Conservation (phyloP, 2,329 filamentous ascomycete genomes). For the Monosporascus cannonballus region DNA sequence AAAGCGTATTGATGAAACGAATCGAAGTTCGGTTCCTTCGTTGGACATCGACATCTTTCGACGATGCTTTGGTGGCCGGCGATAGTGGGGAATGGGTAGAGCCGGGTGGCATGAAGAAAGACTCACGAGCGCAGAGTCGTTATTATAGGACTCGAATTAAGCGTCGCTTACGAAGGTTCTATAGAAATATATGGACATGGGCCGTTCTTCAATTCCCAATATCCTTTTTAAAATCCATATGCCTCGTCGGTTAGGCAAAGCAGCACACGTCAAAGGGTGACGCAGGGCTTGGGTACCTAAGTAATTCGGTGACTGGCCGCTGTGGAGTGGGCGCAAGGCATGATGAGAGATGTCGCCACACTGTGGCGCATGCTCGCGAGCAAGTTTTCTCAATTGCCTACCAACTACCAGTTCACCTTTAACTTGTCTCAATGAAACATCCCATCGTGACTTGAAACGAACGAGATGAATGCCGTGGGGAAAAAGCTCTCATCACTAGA, state of each 20-base stretch:
- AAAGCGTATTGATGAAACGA: slow-evolving; percentile 27
- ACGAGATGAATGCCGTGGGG: too few relatives aligned
- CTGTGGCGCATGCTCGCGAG: too few relatives aligned
- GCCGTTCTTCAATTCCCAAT: neutral
- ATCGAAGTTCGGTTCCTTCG: slow-evolving; percentile 24
- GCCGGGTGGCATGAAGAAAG: slow-evolving; percentile 1
- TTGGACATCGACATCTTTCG: slow-evolving; percentile 21
- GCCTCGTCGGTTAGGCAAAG: neutral
- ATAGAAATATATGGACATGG: neutral
- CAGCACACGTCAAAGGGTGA: neutral
- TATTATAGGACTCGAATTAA: too few relatives aligned
- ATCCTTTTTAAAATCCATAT: neutral
- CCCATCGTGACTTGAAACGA: too few relatives aligned
- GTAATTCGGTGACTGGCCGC: neutral
- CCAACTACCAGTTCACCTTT: too few relatives aligned
- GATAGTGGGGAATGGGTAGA: neutral
- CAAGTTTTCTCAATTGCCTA: too few relatives aligned
- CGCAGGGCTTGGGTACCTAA: neutral
- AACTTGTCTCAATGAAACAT: too few relatives aligned
- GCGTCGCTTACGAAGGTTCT: neutral
- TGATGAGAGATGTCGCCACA: too few relatives aligned
- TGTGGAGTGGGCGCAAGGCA: neutral
- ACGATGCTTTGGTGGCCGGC: neutral
- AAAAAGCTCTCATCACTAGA: too few relatives aligned
- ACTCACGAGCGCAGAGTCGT: neutral